Conservation (phyloP, 371 early-diverging fungal genomes). For the Mortierella sp. region DNA sequence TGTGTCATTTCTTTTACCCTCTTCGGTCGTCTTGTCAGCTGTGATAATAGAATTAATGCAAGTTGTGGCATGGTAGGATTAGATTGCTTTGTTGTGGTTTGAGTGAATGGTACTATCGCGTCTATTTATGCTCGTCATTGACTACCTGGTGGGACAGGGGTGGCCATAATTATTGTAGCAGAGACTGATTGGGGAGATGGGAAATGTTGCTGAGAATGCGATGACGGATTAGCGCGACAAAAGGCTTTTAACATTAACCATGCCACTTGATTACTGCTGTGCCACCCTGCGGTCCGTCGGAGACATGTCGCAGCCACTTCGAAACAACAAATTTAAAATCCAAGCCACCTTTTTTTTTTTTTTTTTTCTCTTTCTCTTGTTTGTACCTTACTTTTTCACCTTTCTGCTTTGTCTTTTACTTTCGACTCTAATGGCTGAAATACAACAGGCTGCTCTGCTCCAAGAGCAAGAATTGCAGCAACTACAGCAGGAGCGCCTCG, state of each 20-base stretch:
- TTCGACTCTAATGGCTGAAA: background rate
- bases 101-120: background rate
- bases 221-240: background rate
- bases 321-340: background rate
- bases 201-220: background rate
- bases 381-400: background rate
- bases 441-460: background rate
- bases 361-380: background rate
- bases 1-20: background rate
- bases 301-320: background rate
- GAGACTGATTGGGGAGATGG: background rate
- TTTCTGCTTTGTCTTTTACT: background rate
- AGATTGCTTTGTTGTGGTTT: background rate
- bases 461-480: background rate
- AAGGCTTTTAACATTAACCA: no score
- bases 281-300: background rate
- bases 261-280: background rate
- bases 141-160: conserved; percentile 16
- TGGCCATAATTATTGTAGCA: conserved; percentile 1
- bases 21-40: background rate
- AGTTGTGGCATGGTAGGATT: background rate
- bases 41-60: background rate
- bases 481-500: background rate
- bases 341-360: conserved; percentile 6
- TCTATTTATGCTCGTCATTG: background rate